Percentiles rank a stretch among this genome's conserved stretches.
These are phyloP conservation scores for Talaromyces piceae DNA, from an alignment of 2,329 filamentous ascomycete species.

Conservation along the genomic window DNA sequence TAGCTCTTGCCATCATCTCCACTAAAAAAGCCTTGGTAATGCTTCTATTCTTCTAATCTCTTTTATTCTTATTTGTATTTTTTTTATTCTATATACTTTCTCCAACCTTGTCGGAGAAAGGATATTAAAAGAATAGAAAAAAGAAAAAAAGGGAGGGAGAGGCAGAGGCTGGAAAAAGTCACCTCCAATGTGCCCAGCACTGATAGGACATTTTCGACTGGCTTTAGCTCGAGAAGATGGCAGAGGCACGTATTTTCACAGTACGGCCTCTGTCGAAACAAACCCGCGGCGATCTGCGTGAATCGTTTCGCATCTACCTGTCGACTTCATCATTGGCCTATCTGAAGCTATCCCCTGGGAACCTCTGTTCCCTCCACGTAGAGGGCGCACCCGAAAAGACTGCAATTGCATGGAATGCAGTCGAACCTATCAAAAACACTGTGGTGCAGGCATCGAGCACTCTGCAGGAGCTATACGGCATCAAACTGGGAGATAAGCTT, in stretches of 20 bases:
- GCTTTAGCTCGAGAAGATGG: conserved; percentile 20
- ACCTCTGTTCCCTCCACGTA: conserved; percentile 42
- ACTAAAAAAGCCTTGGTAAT: too few relatives aligned
- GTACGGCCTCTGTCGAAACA: conserved; percentile 48
- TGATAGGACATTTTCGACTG: background rate
- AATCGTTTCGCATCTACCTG: conserved; percentile 53
- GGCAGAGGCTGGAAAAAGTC: too few relatives aligned
- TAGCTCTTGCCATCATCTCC: background rate
- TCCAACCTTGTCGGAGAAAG: too few relatives aligned
- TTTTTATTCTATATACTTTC: too few relatives aligned
- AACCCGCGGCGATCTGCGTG: conserved; percentile 43
- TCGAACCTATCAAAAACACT: conserved; percentile 57
- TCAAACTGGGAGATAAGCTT: conserved; percentile 65
- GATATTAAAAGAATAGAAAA: too few relatives aligned
- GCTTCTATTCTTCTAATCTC: too few relatives aligned
- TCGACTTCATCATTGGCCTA: conserved; percentile 49
- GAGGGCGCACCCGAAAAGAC: conserved; percentile 39
- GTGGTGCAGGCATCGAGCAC: conserved; percentile 66
- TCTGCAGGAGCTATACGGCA: conserved; percentile 63
- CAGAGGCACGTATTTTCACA: conserved; percentile 40
- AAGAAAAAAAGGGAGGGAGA: too few relatives aligned
- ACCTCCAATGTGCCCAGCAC: background rate
- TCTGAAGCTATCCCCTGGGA: conserved; percentile 50
- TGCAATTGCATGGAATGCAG: conserved; percentile 57
- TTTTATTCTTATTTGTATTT: too few relatives aligned